These are phyloP conservation scores for Quercus ilex DNA, from an alignment of 306 rosid species.

Conservation along the genomic window DNA sequence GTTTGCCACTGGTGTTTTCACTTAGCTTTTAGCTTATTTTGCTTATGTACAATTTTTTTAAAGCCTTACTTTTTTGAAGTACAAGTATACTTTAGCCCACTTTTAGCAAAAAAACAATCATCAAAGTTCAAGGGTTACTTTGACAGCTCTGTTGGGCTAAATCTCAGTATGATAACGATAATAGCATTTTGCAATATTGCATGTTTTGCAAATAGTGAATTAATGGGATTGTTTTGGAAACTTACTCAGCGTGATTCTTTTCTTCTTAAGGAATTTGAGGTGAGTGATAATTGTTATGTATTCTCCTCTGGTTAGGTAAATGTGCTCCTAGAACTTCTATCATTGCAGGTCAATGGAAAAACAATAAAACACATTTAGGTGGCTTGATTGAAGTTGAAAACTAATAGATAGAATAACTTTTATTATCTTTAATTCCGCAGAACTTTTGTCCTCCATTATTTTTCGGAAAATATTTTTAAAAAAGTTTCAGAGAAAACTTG, in stretches of 20 bases:
- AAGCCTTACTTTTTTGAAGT: too few species aligned
- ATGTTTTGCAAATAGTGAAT: not conserved
- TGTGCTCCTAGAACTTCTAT: not conserved
- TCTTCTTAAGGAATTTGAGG: not conserved
- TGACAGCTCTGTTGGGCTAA: not conserved
- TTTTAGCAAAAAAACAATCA: too few species aligned
- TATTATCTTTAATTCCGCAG: not conserved
- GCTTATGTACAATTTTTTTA: too few species aligned
- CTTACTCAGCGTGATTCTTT: not conserved
- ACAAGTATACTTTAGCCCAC: too few species aligned
- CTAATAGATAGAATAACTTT: not conserved
- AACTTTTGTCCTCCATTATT: not conserved
- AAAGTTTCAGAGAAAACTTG: slow-evolving; percentile 14
- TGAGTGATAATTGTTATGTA: not conserved
- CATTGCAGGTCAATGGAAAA: not conserved
- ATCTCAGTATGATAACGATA: not conserved
- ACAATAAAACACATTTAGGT: not conserved
- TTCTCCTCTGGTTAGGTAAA: not conserved
- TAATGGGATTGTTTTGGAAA: not conserved
- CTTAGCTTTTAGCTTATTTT: too few species aligned
- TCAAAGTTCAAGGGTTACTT: not conserved
- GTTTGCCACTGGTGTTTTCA: too few species aligned
- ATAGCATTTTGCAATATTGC: not conserved
- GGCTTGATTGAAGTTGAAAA: not conserved
- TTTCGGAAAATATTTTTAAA: not conserved